Base-by-base conservation (phyloP, 331 rosid genomes). In the Malus hybrid region DNA sequence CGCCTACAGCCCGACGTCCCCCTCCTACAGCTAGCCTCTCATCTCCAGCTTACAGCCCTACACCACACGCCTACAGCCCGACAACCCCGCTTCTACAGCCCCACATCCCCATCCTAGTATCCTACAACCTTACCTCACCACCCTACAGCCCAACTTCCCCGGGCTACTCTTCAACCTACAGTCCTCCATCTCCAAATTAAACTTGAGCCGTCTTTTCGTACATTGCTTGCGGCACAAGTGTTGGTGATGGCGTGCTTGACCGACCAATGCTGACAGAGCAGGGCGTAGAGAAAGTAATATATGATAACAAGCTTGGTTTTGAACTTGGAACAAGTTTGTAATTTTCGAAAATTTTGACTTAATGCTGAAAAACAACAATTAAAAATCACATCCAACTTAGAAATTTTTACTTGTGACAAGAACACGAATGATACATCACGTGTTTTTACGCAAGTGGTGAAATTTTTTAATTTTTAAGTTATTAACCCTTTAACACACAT, bases 111-210 rank as follows among this genome's bases (percentile, higher is more conserved):
- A 46, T 46, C 53, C 53, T 12, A 10, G 15, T 10, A 46, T 46
- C 53, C 53, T 46, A 3, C 53, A 46, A 46, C 53, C 53, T 13
- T 46, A 80, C 89, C 1, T 93, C 98, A 1, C 98, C 98, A 0
- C 71, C 86, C 0, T 91, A 89, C 10, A 91, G 97, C 39, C 97
- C 98, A 0, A 90, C 97, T 5, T 87, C 88, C 1, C 88, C 88
- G 0, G 74, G 80, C 5, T 84, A 87, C 22, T 84, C 86, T 29
- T 86, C 88, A 19, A 84, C 90, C 0, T 94, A 93, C 46, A 87
- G 97, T 81, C 96, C 97, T 19, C 86, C 97, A 13, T 93, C 97
- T 48, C 97, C 98, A 3, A 93, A 84, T 78, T 90, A 93, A 56
- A 93, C 96, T 97, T 88, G 56, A 79, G 81, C 10, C 24, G 30